Conservation (phyloP, 108 stramenopile genomes). For the Craspedostauros australis region DNA sequence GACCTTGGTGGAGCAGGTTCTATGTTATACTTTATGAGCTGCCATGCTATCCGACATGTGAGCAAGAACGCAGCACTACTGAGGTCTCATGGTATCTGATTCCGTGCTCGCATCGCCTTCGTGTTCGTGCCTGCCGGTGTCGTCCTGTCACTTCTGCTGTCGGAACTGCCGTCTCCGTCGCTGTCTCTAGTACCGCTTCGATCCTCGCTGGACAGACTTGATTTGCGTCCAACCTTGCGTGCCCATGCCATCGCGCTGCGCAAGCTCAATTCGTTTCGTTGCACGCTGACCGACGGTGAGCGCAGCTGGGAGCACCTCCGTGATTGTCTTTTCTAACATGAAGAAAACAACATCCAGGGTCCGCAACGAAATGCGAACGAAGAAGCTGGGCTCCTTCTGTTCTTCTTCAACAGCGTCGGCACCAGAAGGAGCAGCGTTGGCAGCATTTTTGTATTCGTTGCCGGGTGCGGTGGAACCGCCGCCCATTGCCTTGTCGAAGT, state of each 20-base stretch:
- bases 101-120: too few relatives aligned
- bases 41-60: too few relatives aligned
- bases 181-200: constrained; percentile 4
- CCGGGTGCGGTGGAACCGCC: constrained; percentile 18
- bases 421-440: too few relatives aligned
- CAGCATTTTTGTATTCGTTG: constrained; percentile 24
- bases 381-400: constrained; percentile 21
- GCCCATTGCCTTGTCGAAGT: constrained; percentile 53
- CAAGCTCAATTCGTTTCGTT: neutral
- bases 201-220: constrained; percentile 1
- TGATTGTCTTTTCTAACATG: constrained; percentile 53
- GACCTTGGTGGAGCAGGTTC: too few relatives aligned
- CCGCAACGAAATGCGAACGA: constrained; percentile 36
- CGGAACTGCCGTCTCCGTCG: too few relatives aligned
- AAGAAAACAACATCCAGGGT: constrained; percentile 60
- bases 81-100: too few relatives aligned
- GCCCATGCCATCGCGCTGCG: neutral
- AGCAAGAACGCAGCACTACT: too few relatives aligned
- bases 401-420: constrained; percentile 3
- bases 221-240: constrained; percentile 9
- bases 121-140: too few relatives aligned
- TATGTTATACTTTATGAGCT: too few relatives aligned
- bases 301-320: constrained; percentile 15
- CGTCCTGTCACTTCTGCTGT: too few relatives aligned
- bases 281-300: neutral